phyloP scores from a whole-genome alignment of 495 filamentous ascomycete genomes.

The Neurospora sp. region DNA sequence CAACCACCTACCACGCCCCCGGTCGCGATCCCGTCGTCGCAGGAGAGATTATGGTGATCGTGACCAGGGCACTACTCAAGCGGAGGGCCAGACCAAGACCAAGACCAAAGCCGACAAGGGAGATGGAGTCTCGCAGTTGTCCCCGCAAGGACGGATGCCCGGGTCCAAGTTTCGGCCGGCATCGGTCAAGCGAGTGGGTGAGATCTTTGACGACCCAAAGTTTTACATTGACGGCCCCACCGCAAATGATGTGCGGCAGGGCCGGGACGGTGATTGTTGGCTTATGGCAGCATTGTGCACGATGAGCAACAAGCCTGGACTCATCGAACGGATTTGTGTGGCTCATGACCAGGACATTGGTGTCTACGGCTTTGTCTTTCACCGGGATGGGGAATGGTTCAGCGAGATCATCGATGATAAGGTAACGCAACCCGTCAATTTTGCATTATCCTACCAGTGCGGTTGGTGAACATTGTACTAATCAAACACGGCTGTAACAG shows the following conservation, averaged over 20 bases:
- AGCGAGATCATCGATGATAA: constrained; percentile 76
- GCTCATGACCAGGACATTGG: constrained; percentile 68
- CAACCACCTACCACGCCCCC: not conserved
- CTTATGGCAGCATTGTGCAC: constrained; percentile 80
- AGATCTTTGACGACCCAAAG: constrained; percentile 79
- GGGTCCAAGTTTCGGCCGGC: constrained; percentile 37
- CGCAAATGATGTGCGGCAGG: constrained; percentile 74
- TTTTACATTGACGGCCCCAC: constrained; percentile 79
- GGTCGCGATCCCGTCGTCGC: not conserved
- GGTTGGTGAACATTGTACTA: not conserved
- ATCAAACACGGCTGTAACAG: not conserved
- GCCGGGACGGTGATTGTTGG: constrained; percentile 83
- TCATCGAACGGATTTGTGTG: constrained; percentile 81
- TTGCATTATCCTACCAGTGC: not conserved
- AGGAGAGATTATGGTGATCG: not conserved
- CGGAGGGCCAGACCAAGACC: not conserved
- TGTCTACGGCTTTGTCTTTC: constrained; percentile 91
- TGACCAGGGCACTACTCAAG: not conserved
- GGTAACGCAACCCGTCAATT: not conserved
- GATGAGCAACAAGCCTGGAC: constrained; percentile 64
- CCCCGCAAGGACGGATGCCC: constrained; percentile 7
- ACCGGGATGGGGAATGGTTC: constrained; percentile 88
- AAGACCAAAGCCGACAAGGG: not conserved
- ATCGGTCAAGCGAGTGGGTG: constrained; percentile 59
- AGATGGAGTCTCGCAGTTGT: not conserved